These are phyloP conservation scores for Fusarium sarcochroum DNA, from an alignment of 2,329 filamentous ascomycete genomes.

Conservation along the genomic window DNA sequence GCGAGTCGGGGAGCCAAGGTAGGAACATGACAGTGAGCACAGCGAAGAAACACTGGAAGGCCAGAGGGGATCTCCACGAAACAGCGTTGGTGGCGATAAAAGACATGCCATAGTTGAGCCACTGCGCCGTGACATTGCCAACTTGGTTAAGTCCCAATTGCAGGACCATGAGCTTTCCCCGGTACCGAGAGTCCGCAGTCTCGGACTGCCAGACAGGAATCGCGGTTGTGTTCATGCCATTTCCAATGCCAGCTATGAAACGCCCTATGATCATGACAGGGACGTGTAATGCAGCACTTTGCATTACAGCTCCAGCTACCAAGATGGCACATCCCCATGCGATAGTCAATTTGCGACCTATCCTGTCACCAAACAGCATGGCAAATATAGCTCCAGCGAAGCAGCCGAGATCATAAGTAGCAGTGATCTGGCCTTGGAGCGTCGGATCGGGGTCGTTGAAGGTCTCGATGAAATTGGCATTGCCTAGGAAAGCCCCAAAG, in stretches of 20 bases:
- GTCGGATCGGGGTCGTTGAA: neutral
- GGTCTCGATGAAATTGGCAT: neutral
- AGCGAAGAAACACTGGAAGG: neutral
- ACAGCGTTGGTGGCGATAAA: slow-evolving; percentile 51
- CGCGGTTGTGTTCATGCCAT: neutral
- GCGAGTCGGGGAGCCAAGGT: neutral
- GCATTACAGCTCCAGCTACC: neutral
- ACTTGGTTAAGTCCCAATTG: slow-evolving; percentile 47
- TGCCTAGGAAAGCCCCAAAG: neutral
- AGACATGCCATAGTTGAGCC: slow-evolving; percentile 59
- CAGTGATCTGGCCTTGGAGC: neutral
- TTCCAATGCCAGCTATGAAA: neutral
- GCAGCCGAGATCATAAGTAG: neutral
- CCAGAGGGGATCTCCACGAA: slow-evolving; percentile 43
- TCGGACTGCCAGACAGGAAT: neutral
- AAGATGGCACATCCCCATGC: neutral
- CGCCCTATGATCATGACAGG: neutral
- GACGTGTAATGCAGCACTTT: neutral
- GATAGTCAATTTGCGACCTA: neutral
- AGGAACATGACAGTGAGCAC: neutral
- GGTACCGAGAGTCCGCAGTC: neutral
- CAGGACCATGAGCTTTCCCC: slow-evolving; percentile 18
- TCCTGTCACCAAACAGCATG: neutral
- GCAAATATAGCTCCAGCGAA: neutral
- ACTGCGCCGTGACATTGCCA: slow-evolving; percentile 55